These are phyloP conservation scores for Carex myosuroides DNA, from an alignment of 176 grass and related monocot species.

Conservation along the genomic window DNA sequence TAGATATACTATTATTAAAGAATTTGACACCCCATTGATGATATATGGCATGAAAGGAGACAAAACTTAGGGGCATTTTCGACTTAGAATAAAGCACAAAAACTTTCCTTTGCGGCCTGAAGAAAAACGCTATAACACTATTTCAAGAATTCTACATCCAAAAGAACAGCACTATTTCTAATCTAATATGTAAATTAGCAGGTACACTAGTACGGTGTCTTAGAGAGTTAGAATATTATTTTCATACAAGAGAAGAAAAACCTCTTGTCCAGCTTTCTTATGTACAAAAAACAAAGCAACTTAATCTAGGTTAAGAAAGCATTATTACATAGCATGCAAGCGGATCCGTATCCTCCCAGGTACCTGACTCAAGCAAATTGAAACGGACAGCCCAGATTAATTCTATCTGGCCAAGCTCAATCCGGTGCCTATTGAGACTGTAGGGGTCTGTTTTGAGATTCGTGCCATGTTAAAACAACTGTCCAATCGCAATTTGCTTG, in stretches of 20 bases:
- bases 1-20: not conserved
- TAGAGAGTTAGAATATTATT: not conserved
- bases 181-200: slow-evolving; percentile 1
- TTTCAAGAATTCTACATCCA: slow-evolving; percentile 8
- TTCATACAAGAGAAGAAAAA: not conserved
- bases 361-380: too few species aligned
- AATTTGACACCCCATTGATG: not conserved
- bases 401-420: too few species aligned
- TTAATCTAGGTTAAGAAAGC: not conserved
- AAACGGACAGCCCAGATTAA: too few species aligned
- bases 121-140: not conserved
- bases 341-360: not conserved
- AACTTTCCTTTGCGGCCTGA: not conserved
- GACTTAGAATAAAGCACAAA: not conserved
- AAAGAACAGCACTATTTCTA: slow-evolving; percentile 3
- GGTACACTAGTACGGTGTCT: not conserved
- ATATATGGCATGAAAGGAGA: not conserved
- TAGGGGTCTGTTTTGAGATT: too few species aligned
- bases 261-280: not conserved
- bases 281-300: slow-evolving; percentile 10
- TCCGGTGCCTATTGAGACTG: too few species aligned
- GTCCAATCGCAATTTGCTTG: too few species aligned
- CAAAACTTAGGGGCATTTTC: not conserved
- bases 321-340: slow-evolving; percentile 12
- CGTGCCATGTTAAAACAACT: too few species aligned